A percentile compares a stretch with the other conserved stretches of the same genome.
Evolutionary conservation across 163 green algal genomes (phyloP).

Genomic region (Chlorella variabilis): DNA sequence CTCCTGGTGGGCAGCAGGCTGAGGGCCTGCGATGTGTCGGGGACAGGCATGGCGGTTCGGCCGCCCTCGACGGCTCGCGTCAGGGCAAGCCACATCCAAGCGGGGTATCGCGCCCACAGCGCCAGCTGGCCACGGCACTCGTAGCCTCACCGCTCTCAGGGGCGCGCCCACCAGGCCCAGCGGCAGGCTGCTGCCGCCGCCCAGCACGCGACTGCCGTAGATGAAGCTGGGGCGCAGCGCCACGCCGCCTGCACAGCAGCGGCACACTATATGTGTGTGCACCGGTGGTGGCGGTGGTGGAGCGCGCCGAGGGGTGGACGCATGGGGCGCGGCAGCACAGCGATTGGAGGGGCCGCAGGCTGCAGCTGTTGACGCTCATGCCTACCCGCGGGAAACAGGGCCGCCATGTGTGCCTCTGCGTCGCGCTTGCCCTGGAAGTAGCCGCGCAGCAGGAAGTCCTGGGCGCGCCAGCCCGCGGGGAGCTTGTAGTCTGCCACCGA

Average conservation of each 20-base stretch:
- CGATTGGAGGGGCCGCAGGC: too few relatives aligned
- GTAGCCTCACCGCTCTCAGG: conserved; percentile 60
- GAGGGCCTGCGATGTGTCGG: conserved; percentile 48
- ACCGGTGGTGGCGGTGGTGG: too few relatives aligned
- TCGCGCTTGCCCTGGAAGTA: conserved; percentile 90
- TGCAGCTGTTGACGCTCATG: neutral
- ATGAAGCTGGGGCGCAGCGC: conserved; percentile 85
- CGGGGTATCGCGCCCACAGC: too few relatives aligned
- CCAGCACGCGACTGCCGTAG: conserved; percentile 79
- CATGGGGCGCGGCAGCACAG: too few relatives aligned
- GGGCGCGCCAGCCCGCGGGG: conserved; percentile 54
- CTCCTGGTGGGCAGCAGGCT: conserved; percentile 59
- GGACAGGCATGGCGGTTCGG: too few relatives aligned
- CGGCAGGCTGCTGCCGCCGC: conserved; percentile 70
- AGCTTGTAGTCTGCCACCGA: conserved; percentile 81
- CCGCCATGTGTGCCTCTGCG: conserved; percentile 75
- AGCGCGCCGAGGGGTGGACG: too few relatives aligned
- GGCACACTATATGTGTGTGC: too few relatives aligned
- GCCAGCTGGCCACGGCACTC: too few relatives aligned
- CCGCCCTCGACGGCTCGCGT: too few relatives aligned
- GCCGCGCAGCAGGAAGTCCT: conserved; percentile 74
- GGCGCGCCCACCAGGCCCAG: conserved; percentile 74
- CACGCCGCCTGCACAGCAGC: conserved; percentile 62
- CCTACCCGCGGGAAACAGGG: conserved; percentile 45
- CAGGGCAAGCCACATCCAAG: neutral